Percentiles rank a stretch among this genome's conserved stretches.
These are phyloP conservation scores for Canna indica DNA, from an alignment of 176 grass and related monocot genomes.

Conservation along the genomic window DNA sequence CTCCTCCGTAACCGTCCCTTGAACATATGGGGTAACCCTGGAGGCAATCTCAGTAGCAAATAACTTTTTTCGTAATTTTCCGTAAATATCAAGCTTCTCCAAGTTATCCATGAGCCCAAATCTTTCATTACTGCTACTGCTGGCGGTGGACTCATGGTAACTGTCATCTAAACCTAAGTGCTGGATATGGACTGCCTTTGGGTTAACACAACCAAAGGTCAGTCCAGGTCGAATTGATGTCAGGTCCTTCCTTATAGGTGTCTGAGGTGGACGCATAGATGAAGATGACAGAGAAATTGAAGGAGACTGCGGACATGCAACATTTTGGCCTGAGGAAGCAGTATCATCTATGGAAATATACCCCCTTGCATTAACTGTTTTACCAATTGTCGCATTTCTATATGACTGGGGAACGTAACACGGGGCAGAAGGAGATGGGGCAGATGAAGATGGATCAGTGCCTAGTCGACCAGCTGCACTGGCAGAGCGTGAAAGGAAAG, in stretches of 20 bases:
- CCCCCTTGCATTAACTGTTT: conserved; percentile 13
- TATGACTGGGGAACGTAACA: conserved; percentile 65
- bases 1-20: conserved; percentile 50
- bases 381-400: conserved; percentile 84
- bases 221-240: conserved; percentile 39
- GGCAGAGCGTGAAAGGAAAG: conserved; percentile 53
- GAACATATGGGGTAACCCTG: conserved; percentile 40
- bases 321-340: conserved; percentile 29
- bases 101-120: conserved; percentile 29
- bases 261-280: conserved; percentile 32
- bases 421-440: conserved; percentile 44
- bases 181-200: conserved; percentile 35
- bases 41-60: conserved; percentile 39
- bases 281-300: conserved; percentile 37
- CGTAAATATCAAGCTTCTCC: conserved; percentile 38
- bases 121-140: conserved; percentile 8
- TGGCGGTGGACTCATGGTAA: conserved; percentile 38
- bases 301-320: conserved; percentile 20
- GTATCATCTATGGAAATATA: conserved; percentile 23
- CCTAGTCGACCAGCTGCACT: conserved; percentile 62
- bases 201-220: conserved; percentile 56
- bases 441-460: conserved; percentile 50
- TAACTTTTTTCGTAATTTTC: conserved; percentile 33
- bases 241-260: conserved; percentile 29
- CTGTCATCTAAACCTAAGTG: conserved; percentile 33